phyloP scores from a whole-genome alignment of 345 rosid genomes.

The Sisymbrium irio region DNA sequence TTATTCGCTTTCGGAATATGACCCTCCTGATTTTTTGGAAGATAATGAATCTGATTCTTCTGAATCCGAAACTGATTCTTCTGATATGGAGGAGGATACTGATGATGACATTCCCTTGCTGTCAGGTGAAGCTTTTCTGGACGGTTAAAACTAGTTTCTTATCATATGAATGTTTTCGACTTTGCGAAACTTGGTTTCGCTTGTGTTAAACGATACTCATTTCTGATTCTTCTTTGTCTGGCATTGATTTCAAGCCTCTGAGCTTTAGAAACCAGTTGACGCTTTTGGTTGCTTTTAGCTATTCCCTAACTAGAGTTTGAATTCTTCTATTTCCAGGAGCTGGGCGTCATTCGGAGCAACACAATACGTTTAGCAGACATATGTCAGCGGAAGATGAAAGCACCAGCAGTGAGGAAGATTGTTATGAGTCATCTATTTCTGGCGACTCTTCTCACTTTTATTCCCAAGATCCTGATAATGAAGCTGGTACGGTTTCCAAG shows the following conservation, averaged over 20 bases:
- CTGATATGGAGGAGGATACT: slow-evolving; percentile 80
- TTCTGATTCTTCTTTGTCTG: slow-evolving; percentile 5
- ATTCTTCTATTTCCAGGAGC: slow-evolving; percentile 29
- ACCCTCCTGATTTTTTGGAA: slow-evolving; percentile 54
- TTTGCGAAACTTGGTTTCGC: not conserved
- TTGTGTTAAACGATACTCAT: not conserved
- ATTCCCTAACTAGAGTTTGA: slow-evolving; percentile 25
- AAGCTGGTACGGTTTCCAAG: slow-evolving; percentile 61
- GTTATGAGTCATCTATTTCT: slow-evolving; percentile 65
- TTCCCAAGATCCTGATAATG: slow-evolving; percentile 49
- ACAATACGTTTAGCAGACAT: slow-evolving; percentile 37
- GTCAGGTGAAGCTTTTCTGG: slow-evolving; percentile 53
- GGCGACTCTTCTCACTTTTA: slow-evolving; percentile 55
- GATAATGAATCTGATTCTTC: slow-evolving; percentile 57
- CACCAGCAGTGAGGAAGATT: slow-evolving; percentile 68
- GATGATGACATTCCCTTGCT: slow-evolving; percentile 59
- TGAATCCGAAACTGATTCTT: slow-evolving; percentile 70
- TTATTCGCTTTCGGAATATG: slow-evolving; percentile 41
- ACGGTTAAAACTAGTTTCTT: slow-evolving; percentile 14
- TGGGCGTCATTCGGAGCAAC: slow-evolving; percentile 29
- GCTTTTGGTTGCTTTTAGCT: not conserved
- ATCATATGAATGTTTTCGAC: not conserved
- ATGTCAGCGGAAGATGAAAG: slow-evolving; percentile 58
- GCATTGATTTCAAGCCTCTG: not conserved
- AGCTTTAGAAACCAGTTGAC: not conserved